Evolutionary conservation across 208 protist genomes (phyloP).

Genomic region (Jaenimonas drosophilae): DNA sequence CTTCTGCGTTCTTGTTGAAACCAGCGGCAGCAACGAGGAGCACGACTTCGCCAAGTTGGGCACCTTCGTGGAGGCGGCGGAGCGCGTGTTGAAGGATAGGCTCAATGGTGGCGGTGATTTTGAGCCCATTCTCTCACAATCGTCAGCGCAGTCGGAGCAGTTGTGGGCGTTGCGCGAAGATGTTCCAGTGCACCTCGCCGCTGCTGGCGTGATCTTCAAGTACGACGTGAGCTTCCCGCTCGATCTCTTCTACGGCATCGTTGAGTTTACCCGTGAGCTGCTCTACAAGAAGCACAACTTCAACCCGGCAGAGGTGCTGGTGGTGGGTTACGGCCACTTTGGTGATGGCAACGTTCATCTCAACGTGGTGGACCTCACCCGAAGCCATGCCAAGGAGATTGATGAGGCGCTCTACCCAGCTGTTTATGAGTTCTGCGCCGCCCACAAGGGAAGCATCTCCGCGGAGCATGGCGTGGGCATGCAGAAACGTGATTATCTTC

Average conservation of each 20-base stretch:
- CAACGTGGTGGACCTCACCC: slow-evolving; percentile 81
- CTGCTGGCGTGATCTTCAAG: slow-evolving; percentile 53
- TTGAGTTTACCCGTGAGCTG: slow-evolving; percentile 63
- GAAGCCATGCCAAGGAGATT: slow-evolving; percentile 27
- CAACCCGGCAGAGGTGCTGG: slow-evolving; percentile 42
- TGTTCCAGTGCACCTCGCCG: slow-evolving; percentile 45
- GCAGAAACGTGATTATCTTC: slow-evolving; percentile 82
- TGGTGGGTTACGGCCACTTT: slow-evolving; percentile 94
- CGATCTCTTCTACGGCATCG: slow-evolving; percentile 66
- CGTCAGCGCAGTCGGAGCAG: slow-evolving; percentile 26
- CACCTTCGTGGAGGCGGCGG: slow-evolving; percentile 33
- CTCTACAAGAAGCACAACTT: slow-evolving; percentile 38
- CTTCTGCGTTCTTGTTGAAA: slow-evolving; percentile 92
- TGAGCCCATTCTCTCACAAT: slow-evolving; percentile 61
- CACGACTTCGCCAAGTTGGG: slow-evolving; percentile 86
- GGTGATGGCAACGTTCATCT: slow-evolving; percentile 97
- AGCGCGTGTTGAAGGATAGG: slow-evolving; percentile 24
- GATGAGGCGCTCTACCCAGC: slow-evolving; percentile 47
- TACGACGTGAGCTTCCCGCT: slow-evolving; percentile 80
- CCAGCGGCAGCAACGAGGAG: slow-evolving; percentile 78
- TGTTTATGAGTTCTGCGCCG: slow-evolving; percentile 59
- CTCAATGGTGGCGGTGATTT: slow-evolving; percentile 18
- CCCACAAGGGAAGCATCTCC: slow-evolving; percentile 78
- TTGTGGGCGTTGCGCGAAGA: slow-evolving; percentile 67
- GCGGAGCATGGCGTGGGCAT: slow-evolving; percentile 94